Base-by-base conservation (phyloP, 139 green algal species). In the Edaphochlamys debaryana region DNA sequence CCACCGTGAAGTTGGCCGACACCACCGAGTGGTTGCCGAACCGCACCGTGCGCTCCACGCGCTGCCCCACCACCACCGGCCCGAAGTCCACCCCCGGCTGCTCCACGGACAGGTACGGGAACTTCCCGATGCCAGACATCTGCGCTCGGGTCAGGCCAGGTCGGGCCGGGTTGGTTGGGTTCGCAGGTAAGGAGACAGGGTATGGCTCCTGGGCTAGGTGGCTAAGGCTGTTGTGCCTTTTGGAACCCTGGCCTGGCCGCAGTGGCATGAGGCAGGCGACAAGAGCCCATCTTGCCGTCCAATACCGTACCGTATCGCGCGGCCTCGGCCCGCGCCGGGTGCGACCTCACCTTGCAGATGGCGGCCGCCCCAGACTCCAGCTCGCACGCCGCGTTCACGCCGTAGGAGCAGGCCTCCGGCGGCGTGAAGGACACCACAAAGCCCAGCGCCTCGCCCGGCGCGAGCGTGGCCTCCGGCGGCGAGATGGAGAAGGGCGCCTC, bases 51-150 rank as follows among this genome's bases (percentile, higher is more conserved):
- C 75, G 66, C 58, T 93, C 86, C 7, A 64, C 78, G 15, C 66
- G 82, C 68, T 86, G 85, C 19, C 93, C 93, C 41, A 94, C 88
- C 56, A 94, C 69, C n/a, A 95, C 90, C 29, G 89, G 60, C 6
- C 90, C 90, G 79, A 96, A 94, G 56, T 95, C 90, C 25, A 93
- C 64, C 0, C 50, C 42, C 29, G 36, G 37, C 41, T 80, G 52
- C 67, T 92, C 88, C 50, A 95, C 45, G 0, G 85, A 87, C 37
- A 96, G 60, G 88, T 92, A 94, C 17, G 93, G 92, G 68, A 92
- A 94, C 88, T 95, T 95, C 68, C 88, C 92, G 40, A 94, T 91
- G 50, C 92, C 93, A 7, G 76, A 84, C 23, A 96, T 76, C 79
- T 92, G 87, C 36, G 45, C n/a, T n/a, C n/a, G n/a, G n/a, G n/a